A percentile compares a stretch with the other conserved stretches of the same genome.
Conservation (phyloP, 2,329 filamentous ascomycete species). For the Mollisia scopiformis region DNA sequence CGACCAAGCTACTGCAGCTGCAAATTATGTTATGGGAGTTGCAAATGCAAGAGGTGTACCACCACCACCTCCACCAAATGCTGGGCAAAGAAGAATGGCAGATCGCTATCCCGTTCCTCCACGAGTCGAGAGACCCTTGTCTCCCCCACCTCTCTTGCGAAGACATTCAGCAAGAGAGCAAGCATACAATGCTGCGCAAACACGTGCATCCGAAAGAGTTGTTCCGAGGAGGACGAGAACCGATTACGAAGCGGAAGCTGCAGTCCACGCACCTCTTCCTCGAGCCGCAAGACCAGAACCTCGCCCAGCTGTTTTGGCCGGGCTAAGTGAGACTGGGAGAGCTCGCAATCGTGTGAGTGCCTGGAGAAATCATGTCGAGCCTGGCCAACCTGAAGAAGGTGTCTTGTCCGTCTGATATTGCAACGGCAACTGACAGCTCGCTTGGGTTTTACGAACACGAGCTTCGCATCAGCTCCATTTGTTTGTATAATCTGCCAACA, state of each 20-base stretch:
- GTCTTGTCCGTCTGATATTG: conserved; percentile 24
- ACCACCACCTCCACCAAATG: conserved; percentile 10
- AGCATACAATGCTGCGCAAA: conserved; percentile 22
- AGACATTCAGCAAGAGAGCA: conserved; percentile 32
- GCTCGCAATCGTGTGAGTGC: conserved; percentile 31
- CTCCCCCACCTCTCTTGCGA: conserved; percentile 28
- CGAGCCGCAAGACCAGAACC: conserved; percentile 5
- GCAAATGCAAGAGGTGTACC: conserved; percentile 26
- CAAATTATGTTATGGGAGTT: conserved; percentile 36
- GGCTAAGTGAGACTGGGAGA: conserved; percentile 25
- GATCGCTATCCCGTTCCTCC: conserved; percentile 25
- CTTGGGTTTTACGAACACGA: neutral
- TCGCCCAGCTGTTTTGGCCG: conserved; percentile 32
- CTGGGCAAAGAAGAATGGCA: conserved; percentile 19
- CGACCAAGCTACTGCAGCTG: conserved; percentile 37
- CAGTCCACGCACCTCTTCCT: conserved; percentile 28
- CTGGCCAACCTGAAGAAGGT: conserved; percentile 34
- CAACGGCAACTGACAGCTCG: neutral
- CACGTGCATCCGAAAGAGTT: conserved; percentile 26
- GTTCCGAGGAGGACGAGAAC: conserved; percentile 30
- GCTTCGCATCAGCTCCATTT: neutral
- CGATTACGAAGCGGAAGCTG: conserved; percentile 32
- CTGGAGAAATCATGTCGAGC: conserved; percentile 35
- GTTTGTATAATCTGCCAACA: neutral
- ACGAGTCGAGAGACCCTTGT: conserved; percentile 8